phyloP scores from a whole-genome alignment of 176 grass and related monocot species.

The Oryza longistaminata region DNA sequence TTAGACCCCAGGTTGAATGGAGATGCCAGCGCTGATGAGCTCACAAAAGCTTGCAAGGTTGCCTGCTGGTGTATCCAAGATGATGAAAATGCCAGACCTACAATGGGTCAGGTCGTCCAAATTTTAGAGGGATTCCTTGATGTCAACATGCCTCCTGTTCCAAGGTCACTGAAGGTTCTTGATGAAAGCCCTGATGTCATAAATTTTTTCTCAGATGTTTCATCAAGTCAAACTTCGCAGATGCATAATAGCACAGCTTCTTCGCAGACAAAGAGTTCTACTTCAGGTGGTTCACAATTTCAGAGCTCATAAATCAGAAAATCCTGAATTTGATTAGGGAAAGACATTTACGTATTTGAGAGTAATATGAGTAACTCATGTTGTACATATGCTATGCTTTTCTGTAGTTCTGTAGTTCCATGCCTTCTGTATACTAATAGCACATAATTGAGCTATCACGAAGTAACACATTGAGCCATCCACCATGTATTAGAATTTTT shows the following conservation, averaged over 20 bases:
- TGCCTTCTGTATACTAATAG: neutral
- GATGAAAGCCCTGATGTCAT: conserved; percentile 64
- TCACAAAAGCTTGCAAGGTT: conserved; percentile 73
- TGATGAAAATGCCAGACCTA: conserved; percentile 68
- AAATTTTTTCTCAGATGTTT: conserved; percentile 77
- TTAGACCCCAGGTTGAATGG: conserved; percentile 62
- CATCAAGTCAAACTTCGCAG: conserved; percentile 45
- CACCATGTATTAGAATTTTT: neutral
- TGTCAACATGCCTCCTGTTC: conserved; percentile 71
- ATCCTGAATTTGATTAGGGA: conserved; percentile 26
- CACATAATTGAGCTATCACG: neutral
- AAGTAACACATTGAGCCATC: conserved; percentile 1
- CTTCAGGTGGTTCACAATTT: conserved; percentile 30
- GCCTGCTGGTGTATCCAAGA: conserved; percentile 97
- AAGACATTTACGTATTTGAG: conserved; percentile 3
- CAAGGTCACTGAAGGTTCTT: conserved; percentile 61
- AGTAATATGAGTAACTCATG: conserved; percentile 16
- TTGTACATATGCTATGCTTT: conserved; percentile 17
- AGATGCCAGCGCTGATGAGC: conserved; percentile 52
- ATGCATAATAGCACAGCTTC: conserved; percentile 50
- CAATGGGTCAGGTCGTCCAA: conserved; percentile 76
- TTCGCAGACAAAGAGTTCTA: conserved; percentile 42
- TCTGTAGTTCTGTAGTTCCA: conserved; percentile 12
- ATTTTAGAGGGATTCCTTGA: conserved; percentile 74
- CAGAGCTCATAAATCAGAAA: conserved; percentile 31